These are phyloP conservation scores for Lachnellula hyalina DNA, from an alignment of 2,329 filamentous ascomycete genomes.

Conservation along the genomic window DNA sequence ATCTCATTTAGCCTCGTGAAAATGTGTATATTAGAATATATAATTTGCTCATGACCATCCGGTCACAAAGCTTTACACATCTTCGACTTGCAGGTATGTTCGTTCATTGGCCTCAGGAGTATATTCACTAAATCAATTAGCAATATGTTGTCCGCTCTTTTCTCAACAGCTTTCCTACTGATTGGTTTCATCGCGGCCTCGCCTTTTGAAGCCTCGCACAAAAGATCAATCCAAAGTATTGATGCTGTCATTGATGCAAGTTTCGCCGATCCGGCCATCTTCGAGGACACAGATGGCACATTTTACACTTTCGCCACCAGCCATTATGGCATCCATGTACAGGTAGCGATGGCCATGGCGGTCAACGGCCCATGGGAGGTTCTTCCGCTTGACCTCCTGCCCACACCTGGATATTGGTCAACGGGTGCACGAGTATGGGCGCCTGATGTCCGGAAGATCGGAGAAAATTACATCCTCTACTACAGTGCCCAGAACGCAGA, in stretches of 20 bases:
- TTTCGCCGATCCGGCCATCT: constrained; percentile 51
- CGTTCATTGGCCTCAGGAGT: neutral
- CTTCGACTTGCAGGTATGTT: neutral
- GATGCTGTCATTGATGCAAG: constrained; percentile 34
- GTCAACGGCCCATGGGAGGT: constrained; percentile 45
- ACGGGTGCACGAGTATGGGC: constrained; percentile 53
- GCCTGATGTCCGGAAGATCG: constrained; percentile 50
- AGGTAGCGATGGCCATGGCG: constrained; percentile 39
- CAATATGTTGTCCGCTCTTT: neutral
- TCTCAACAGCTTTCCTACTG: constrained; percentile 3
- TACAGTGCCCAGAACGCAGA: constrained; percentile 46
- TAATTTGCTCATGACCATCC: no score
- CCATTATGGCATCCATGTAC: constrained; percentile 45
- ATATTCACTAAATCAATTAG: neutral
- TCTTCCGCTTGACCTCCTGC: constrained; percentile 50
- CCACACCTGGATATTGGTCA: constrained; percentile 48
- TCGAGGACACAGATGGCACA: constrained; percentile 40
- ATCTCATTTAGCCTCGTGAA: no score
- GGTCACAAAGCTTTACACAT: no score
- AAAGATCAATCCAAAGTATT: constrained; percentile 3
- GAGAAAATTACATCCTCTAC: constrained; percentile 55
- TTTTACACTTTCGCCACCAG: constrained; percentile 57
- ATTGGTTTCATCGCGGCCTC: neutral
- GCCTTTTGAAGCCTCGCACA: neutral
- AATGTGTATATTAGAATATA: no score